A percentile compares a stretch with the other conserved stretches of the same genome.
Evolutionary conservation across 2,329 filamentous ascomycete genomes (phyloP).

Genomic region (Aspergillus chevalieri): DNA sequence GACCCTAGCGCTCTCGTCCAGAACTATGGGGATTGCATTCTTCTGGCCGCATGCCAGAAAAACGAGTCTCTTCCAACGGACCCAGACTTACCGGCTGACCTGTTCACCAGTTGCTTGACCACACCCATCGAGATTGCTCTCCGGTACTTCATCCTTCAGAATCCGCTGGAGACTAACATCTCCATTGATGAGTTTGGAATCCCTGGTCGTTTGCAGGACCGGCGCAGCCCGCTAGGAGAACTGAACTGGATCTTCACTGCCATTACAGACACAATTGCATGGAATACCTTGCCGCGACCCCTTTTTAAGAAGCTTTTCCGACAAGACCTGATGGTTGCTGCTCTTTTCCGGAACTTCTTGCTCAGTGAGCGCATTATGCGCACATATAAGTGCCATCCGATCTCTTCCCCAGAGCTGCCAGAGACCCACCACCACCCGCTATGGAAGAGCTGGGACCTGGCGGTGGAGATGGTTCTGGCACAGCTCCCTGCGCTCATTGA

Average conservation of each 20-base stretch:
- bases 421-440: slow-evolving; percentile 91
- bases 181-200: slow-evolving; percentile 80
- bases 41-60: slow-evolving; percentile 82
- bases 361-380: slow-evolving; percentile 93
- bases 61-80: slow-evolving; percentile 94
- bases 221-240: slow-evolving; percentile 87
- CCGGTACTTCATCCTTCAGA: slow-evolving; percentile 92
- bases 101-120: slow-evolving; percentile 93
- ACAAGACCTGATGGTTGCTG: slow-evolving; percentile 98
- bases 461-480: slow-evolving; percentile 87
- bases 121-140: slow-evolving; percentile 97
- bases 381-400: slow-evolving; percentile 89
- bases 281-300: slow-evolving; percentile 85
- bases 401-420: slow-evolving; percentile 85
- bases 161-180: slow-evolving; percentile 63
- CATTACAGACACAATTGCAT: slow-evolving; percentile 97
- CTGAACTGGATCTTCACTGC: slow-evolving; percentile 99
- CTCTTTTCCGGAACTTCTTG: slow-evolving; percentile 91
- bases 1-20: slow-evolving; percentile 63
- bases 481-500: slow-evolving; percentile 81
- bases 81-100: slow-evolving; percentile 82
- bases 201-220: slow-evolving; percentile 84
- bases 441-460: slow-evolving; percentile 97
- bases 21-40: slow-evolving; percentile 78
- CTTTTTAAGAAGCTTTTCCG: slow-evolving; percentile 95